Evolutionary conservation across 805 yeast genomes (phyloP), one percentile per base, ranked within the genome.

Genomic region (Kuraishia molischiana): DNA sequence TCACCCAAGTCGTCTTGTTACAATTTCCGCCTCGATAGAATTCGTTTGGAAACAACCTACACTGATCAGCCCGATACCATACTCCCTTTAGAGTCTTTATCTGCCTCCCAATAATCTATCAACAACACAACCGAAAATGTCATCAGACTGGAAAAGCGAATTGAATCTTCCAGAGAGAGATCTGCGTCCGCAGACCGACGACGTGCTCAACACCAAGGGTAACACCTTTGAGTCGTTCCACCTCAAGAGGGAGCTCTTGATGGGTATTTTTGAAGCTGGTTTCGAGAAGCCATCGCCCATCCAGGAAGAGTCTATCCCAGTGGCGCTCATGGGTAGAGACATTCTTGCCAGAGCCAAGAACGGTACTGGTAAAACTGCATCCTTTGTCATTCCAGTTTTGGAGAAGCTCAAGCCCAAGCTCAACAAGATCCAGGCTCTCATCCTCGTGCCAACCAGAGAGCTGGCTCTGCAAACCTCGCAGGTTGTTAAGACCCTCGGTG

Each of bases 231-330:
- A 92, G 62, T 95, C 87, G 55, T 86, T 89, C 62, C 79, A 78
- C 53, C 74, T 92, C 50, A 87, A 86, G 59, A 78, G 98, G 62
- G 95, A 92, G 56, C 70, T 92, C 42, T 67, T 92, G 56, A 92
- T 92, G 98, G 98, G 98, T 26, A 90, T 92, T 47, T 92, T 89
- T 59, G 98, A 92, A 62, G 97, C 97, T 1, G 98, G 98, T 36
- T 92, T 92, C 55, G 98, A 92, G 59, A 86, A 84, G 54, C 98
- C 98, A 4, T 85, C 95, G 22, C 98, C 98, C 15, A 87, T 92
- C 56, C 98, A 92, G 62, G 97, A 90, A 62, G 97, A 89, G 59
- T 77, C 95, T 5, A 92, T 92, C 41, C 98, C 98, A 2, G 85
- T 86, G 53, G 96, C 97, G 1, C 70, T 92, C 33, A 81, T 92